Percentiles rank a stretch among this genome's conserved stretches.
phyloP scores from a whole-genome alignment of 108 stramenopile genomes.

The Cyclotella sp. region DNA sequence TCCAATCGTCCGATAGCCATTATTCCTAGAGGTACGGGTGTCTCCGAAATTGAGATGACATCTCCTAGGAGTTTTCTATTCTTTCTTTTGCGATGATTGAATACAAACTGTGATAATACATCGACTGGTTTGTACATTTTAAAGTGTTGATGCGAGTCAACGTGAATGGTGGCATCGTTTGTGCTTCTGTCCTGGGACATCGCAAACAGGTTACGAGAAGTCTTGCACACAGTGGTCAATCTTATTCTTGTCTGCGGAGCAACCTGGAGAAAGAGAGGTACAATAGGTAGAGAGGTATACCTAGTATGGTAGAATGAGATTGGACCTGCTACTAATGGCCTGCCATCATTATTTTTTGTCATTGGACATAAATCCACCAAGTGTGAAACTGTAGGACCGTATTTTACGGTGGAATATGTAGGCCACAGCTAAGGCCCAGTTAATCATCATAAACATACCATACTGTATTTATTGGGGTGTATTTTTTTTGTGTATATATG shows the following conservation, averaged over 20 bases:
- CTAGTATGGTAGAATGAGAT: neutral
- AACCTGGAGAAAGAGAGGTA: no score
- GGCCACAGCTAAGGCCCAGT: no score
- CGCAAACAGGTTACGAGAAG: neutral
- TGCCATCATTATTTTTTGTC: no score
- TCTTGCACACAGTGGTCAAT: neutral
- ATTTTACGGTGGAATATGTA: no score
- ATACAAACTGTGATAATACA: conserved; percentile 38
- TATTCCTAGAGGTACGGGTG: conserved; percentile 3
- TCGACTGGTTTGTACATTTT: conserved; percentile 42
- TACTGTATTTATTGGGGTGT: no score
- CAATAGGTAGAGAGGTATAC: no score
- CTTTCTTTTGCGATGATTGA: conserved; percentile 32
- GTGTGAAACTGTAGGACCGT: no score
- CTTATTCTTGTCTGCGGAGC: no score
- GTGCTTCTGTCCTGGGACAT: neutral
- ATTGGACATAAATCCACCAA: no score
- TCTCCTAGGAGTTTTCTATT: conserved; percentile 34
- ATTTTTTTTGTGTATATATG: no score
- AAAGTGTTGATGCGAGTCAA: conserved; percentile 24
- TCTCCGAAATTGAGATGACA: neutral
- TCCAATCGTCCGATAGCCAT: conserved; percentile 74
- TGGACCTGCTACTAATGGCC: no score
- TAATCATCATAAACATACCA: no score
- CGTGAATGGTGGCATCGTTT: neutral